These are phyloP conservation scores for Cinchona pubescens DNA, from an alignment of 257 asterid genomes.

Conservation along the genomic window DNA sequence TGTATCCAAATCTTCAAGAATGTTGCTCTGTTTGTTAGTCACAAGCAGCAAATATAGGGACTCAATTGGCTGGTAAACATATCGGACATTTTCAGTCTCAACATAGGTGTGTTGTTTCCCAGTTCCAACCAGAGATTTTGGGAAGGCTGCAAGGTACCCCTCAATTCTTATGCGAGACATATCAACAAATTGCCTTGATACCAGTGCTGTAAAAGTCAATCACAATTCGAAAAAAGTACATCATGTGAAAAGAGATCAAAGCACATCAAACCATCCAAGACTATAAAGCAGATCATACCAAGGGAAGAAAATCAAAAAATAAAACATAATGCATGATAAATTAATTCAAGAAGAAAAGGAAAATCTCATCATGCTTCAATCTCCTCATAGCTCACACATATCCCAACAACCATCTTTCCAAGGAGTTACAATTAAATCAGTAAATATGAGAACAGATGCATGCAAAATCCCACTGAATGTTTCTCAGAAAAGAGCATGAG, in stretches of 20 bases:
- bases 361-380: not conserved
- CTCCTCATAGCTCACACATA: not conserved
- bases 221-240: not conserved
- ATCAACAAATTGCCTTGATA: slow-evolving; percentile 93
- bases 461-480: not conserved
- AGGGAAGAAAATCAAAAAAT: not conserved
- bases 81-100: slow-evolving; percentile 94
- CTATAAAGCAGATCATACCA: not conserved
- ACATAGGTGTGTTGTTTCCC: slow-evolving; percentile 90
- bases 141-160: slow-evolving; percentile 96
- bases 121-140: slow-evolving; percentile 82
- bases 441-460: not conserved
- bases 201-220: slow-evolving; percentile 62
- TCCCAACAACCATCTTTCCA: not conserved
- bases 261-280: not conserved
- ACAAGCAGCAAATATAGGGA: slow-evolving; percentile 84
- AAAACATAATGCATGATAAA: not conserved
- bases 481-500: not conserved
- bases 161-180: slow-evolving; percentile 95
- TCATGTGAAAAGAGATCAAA: not conserved
- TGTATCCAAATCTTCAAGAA: slow-evolving; percentile 90
- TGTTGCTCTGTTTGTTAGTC: slow-evolving; percentile 92
- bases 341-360: not conserved
- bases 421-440: not conserved
- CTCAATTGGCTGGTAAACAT: slow-evolving; percentile 92